Evolutionary conservation across 164 flowering plant genomes (phyloP).

Genomic region (Saururus chinensis): DNA sequence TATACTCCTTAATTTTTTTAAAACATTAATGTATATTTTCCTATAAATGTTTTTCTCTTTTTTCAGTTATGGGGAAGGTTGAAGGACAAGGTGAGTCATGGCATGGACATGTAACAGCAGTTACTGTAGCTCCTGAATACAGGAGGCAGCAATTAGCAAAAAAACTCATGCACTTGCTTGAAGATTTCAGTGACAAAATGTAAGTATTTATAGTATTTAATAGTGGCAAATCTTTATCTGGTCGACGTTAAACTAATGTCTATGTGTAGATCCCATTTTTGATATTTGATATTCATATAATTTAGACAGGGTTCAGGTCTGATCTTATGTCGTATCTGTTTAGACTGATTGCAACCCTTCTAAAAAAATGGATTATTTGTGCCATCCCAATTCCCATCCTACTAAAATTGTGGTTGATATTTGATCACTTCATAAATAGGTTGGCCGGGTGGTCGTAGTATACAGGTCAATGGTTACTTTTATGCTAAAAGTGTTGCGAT

Average conservation of each 20-base stretch:
- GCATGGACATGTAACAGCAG: constrained; percentile 99
- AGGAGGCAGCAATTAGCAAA: constrained; percentile 87
- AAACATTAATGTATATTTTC: too few relatives aligned
- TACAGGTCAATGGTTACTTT: too few relatives aligned
- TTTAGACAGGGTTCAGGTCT: too few relatives aligned
- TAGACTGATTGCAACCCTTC: too few relatives aligned
- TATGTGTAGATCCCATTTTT: background rate
- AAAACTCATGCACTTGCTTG: constrained; percentile 82
- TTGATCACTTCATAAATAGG: too few relatives aligned
- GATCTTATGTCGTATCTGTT: too few relatives aligned
- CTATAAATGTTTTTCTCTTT: background rate
- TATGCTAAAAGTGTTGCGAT: too few relatives aligned
- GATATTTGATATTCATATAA: too few relatives aligned
- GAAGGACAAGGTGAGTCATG: constrained; percentile 99
- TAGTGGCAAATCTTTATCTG: background rate
- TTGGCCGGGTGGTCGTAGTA: too few relatives aligned
- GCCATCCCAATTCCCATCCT: too few relatives aligned
- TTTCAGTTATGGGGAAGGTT: constrained; percentile 91
- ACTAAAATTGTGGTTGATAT: too few relatives aligned
- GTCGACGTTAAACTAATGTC: background rate
- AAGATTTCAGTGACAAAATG: constrained; percentile 88
- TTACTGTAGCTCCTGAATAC: constrained; percentile 84
- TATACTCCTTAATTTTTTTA: background rate
- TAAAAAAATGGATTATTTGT: too few relatives aligned
- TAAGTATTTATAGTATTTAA: constrained; percentile 22